Base-by-base conservation (phyloP, 306 rosid species). In the Vigna trinervia region DNA sequence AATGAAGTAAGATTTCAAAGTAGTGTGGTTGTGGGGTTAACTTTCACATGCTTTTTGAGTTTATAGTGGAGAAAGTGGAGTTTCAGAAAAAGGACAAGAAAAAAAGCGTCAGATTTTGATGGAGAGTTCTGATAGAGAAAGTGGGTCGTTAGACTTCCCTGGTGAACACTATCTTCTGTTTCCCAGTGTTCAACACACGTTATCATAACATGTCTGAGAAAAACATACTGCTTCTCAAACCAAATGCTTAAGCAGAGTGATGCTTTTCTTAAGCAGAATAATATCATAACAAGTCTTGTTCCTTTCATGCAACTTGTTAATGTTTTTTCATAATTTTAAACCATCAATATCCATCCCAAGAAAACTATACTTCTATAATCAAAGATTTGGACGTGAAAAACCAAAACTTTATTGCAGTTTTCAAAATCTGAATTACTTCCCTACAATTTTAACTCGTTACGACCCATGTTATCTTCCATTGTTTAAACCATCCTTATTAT, bases 11-110 rank as follows among this genome's bases (percentile, higher is more conserved):
- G 61, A 74, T 73, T 84, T 88, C 84, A 85, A 84, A 78, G 86
- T 39, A 26, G 17, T 69, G 60, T 69, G 46, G 74, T 69, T 78
- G 89, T 84, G 87, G 90, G 87, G 91, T 75, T 83, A 79, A 60
- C 78, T 80, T 80, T 83, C 65, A 66, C 67, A 68, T 34, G 39
- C 85, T 50, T 79, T 79, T 75, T 67, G 52, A 8, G 56, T 62
- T 38, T 32, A 62, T 77, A 82, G 78, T 56, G 62, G 46, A 80
- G 54, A 65, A 68, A 34, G 84, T 88, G 87, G 86, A 81, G 64
- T 75, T 82, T 79, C 78, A 65, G 86, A 69, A 76, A 43, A 82
- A 58, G 83, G 39, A 26, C 6, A 41, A 36, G 41, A 5, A 5
- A 36, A 36, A 63, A 65, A 75, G 80, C 48, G 39, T 81, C 80